phyloP scores from a whole-genome alignment of 2,329 filamentous ascomycete species.

The Coniochaeta sp. region DNA sequence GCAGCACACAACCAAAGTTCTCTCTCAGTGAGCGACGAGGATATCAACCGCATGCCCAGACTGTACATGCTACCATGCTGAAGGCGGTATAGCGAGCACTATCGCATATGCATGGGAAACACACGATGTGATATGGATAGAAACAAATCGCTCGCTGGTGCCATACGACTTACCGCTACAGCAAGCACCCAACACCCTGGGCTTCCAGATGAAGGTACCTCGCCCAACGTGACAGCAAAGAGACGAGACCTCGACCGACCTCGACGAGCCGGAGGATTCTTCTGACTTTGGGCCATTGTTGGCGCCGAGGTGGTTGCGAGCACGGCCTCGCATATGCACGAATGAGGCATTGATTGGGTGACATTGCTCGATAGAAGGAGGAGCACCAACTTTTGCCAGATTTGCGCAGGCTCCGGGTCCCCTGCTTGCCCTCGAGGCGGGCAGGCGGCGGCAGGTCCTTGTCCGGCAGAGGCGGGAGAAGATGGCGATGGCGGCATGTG shows the following conservation, averaged over 20 bases:
- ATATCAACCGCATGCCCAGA: not conserved
- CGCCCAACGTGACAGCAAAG: no score
- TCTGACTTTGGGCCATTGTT: conserved; percentile 1
- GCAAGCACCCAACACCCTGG: no score
- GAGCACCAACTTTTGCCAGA: not conserved
- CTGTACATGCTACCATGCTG: no score
- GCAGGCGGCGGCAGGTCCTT: no score
- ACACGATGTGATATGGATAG: conserved; percentile 1
- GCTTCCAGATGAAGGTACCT: not conserved
- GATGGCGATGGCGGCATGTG: conserved; percentile 9
- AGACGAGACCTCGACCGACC: no score
- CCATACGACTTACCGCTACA: not conserved
- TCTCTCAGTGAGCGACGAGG: no score
- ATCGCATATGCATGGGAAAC: not conserved
- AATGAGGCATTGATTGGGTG: conserved; percentile 1
- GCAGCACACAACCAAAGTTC: conserved; percentile 2
- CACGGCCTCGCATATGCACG: conserved; percentile 4
- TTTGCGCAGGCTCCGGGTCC: not conserved
- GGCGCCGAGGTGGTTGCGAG: conserved; percentile 4
- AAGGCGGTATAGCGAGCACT: not conserved
- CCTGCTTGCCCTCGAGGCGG: no score
- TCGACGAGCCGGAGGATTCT: not conserved
- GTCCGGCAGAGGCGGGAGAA: conserved; percentile 8
- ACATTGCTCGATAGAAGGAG: not conserved
- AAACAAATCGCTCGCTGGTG: not conserved